Evolutionary conservation across 805 yeast species (phyloP).

Genomic region (Nakazawaea ambrosiae): DNA sequence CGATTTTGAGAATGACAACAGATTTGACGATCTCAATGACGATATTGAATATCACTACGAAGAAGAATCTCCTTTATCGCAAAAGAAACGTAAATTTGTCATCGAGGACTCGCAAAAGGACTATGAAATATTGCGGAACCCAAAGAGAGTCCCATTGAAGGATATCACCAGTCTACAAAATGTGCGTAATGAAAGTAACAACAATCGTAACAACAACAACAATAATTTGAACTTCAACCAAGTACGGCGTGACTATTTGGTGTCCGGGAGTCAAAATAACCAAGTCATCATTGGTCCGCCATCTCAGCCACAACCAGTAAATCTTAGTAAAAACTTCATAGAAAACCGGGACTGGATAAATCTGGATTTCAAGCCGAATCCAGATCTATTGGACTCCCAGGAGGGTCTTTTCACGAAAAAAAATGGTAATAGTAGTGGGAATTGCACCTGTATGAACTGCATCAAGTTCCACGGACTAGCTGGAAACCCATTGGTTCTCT

Average conservation of each 20-base stretch:
- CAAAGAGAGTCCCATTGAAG: slow-evolving; percentile 4
- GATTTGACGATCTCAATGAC: too few species aligned
- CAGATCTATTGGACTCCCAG: slow-evolving; percentile 17
- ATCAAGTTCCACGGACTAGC: slow-evolving; percentile 1
- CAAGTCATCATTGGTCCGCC: too few species aligned
- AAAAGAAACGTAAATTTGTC: background rate
- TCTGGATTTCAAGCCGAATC: slow-evolving; percentile 28
- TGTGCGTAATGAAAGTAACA: too few species aligned
- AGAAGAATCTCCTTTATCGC: slow-evolving; percentile 5
- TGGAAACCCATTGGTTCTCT: slow-evolving; percentile 5
- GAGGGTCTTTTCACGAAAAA: slow-evolving; percentile 19
- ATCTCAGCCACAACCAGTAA: too few species aligned
- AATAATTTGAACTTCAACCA: background rate
- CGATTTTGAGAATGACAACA: too few species aligned
- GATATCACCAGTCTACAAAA: slow-evolving; percentile 9
- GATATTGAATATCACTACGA: background rate
- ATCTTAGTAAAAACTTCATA: slow-evolving; percentile 21
- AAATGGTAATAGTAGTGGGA: background rate
- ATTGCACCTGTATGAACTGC: slow-evolving; percentile 8
- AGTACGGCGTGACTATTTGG: background rate
- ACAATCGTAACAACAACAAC: too few species aligned
- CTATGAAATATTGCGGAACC: slow-evolving; percentile 1
- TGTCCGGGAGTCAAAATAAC: too few species aligned
- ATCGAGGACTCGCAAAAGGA: slow-evolving; percentile 8
- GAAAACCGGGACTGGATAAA: slow-evolving; percentile 25